phyloP scores from a whole-genome alignment of 2,329 filamentous ascomycete genomes.

The Fusarium hostae region DNA sequence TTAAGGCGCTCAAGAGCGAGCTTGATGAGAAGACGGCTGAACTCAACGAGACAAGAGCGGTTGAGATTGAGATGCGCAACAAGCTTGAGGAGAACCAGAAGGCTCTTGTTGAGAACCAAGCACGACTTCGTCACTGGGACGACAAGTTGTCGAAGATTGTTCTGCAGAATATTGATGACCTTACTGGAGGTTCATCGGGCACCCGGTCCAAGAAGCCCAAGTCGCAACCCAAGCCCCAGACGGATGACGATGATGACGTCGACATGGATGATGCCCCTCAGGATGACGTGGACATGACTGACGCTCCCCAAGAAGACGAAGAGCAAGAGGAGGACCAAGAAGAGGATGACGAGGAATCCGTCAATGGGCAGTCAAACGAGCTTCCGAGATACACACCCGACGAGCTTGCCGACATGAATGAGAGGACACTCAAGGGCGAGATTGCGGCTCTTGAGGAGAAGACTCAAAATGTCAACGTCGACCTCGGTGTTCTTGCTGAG shows the following conservation, averaged over 20 bases:
- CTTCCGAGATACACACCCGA: conserved; percentile 82
- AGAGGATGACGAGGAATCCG: conserved; percentile 42
- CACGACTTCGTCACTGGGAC: conserved; percentile 84
- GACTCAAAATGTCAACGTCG: conserved; percentile 87
- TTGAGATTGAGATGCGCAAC: conserved; percentile 98
- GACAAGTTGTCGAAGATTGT: conserved; percentile 88
- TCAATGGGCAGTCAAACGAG: conserved; percentile 59
- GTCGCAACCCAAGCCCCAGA: conserved; percentile 37
- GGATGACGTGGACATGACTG: conserved; percentile 47
- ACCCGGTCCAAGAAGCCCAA: conserved; percentile 43
- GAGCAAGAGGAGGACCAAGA: conserved; percentile 46
- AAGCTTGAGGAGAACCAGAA: conserved; percentile 98
- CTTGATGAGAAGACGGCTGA: conserved; percentile 87
- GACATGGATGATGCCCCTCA: conserved; percentile 47
- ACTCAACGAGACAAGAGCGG: conserved; percentile 86
- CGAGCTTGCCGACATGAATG: conserved; percentile 74
- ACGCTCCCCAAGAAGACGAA: conserved; percentile 47
- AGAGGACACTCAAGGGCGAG: conserved; percentile 69
- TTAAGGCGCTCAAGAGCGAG: conserved; percentile 82
- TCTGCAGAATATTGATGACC: conserved; percentile 82
- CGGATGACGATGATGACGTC: conserved; percentile 47
- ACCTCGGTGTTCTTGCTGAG: conserved; percentile 87
- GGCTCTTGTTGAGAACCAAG: conserved; percentile 84
- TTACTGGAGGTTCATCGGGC: conserved; percentile 57
- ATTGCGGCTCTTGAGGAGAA: conserved; percentile 72